Base-by-base conservation (phyloP, 129 eudicot genomes). In the Solidago caesia region DNA sequence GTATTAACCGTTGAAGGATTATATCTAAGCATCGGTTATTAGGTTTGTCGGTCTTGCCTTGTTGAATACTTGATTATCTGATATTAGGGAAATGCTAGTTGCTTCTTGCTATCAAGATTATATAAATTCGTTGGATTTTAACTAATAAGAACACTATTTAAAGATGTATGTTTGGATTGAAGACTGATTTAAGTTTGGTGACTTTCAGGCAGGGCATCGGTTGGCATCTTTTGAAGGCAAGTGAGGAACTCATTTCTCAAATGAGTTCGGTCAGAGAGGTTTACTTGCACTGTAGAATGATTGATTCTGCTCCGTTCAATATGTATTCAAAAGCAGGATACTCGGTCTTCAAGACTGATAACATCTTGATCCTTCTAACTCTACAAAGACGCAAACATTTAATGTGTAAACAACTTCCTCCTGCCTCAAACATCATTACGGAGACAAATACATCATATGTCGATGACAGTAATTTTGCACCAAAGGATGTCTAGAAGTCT, bases 241-340 rank as follows among this genome's bases (percentile, higher is more conserved):
- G 99, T 25, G 99, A 95, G 84, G 92, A 95, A 55, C 87, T 95
- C 51, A 87, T 95, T 74, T 84, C 92, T 29, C 83, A 79, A 72
- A 85, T 91, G 89, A 87, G 84, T 83, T 82, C 86, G 12, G 89
- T 90, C 13, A 85, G 89, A 82, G 92, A 89, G 70, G 89, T 85
- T 44, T 89, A 88, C 68, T 88, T 95, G 85, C 99, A 95, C 70
- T 95, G 99, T 75, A 80, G 99, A 84, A 82, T 91, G 79, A 95
- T 95, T 16, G 99, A 95, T 84, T 71, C 81, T 72, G 96, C 94
- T 65, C 99, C 99, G 55, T 78, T 95, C 68, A 91, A 72, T 81
- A 95, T 95, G 99, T 95, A 95, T 64, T 80, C 76, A n/a, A 89
- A 82, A 88, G 99, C 99, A 66, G 99, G 99, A 29, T 95, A 95